Conservation (phyloP, 768 basidiomycete species). For the Leccinum ochraceum region DNA sequence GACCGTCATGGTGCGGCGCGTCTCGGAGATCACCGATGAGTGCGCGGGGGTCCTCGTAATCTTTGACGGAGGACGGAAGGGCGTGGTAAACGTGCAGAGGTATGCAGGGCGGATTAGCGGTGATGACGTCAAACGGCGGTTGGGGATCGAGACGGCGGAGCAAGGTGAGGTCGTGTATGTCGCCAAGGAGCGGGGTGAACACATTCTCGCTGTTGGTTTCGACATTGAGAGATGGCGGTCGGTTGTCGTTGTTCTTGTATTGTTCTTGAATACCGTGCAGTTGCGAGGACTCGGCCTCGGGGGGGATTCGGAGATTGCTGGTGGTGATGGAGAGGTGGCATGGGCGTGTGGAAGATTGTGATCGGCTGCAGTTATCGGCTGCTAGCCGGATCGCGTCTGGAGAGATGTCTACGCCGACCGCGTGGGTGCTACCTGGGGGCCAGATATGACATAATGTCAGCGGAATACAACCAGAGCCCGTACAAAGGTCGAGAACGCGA, state of each 20-base stretch:
- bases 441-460: slow-evolving; percentile 74
- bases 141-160: slow-evolving; percentile 32
- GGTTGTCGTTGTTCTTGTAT: background rate
- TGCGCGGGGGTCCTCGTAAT: slow-evolving; percentile 80
- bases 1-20: slow-evolving; percentile 42
- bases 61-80: slow-evolving; percentile 68
- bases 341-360: slow-evolving; percentile 5
- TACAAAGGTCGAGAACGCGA: slow-evolving; percentile 83
- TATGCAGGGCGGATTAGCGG: slow-evolving; percentile 89
- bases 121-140: slow-evolving; percentile 73
- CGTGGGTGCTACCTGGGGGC: slow-evolving; percentile 52
- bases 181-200: slow-evolving; percentile 44
- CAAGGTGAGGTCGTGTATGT: slow-evolving; percentile 38
- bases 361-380: slow-evolving; percentile 41
- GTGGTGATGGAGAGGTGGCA: slow-evolving; percentile 18
- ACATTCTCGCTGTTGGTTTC: slow-evolving; percentile 17
- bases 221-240: background rate
- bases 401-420: slow-evolving; percentile 71
- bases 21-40: slow-evolving; percentile 69
- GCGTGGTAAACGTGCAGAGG: slow-evolving; percentile 59
- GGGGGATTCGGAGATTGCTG: slow-evolving; percentile 4
- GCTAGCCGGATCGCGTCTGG: slow-evolving; percentile 55
- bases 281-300: slow-evolving; percentile 1
- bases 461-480: slow-evolving; percentile 91
- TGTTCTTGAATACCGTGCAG: background rate